These are phyloP conservation scores for Colletotrichum abscissum DNA, from an alignment of 2,329 filamentous ascomycete genomes.

Conservation along the genomic window DNA sequence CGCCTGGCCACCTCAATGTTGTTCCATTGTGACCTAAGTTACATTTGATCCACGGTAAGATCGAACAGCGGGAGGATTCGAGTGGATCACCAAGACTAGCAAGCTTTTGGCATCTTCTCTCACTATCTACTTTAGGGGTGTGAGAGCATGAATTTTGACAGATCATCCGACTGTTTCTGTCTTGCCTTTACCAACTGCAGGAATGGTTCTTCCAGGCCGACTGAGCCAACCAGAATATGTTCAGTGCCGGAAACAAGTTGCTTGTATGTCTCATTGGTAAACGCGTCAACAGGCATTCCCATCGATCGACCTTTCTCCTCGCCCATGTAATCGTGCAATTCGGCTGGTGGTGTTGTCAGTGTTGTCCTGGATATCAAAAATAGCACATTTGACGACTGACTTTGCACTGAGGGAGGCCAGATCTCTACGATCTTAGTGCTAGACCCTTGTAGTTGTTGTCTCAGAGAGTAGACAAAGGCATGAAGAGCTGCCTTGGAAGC, in stretches of 20 bases:
- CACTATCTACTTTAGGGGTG: not conserved
- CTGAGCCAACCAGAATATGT: constrained; percentile 37
- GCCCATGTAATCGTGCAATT: constrained; percentile 40
- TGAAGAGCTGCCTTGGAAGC: constrained; percentile 58
- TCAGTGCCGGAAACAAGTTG: constrained; percentile 48
- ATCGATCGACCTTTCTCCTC: constrained; percentile 33
- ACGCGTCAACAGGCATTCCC: constrained; percentile 42
- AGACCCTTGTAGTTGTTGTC: constrained; percentile 44
- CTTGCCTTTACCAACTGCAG: not conserved
- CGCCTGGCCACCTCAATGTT: too few relatives aligned
- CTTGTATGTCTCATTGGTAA: constrained; percentile 48
- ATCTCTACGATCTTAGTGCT: constrained; percentile 49
- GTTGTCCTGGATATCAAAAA: constrained; percentile 35
- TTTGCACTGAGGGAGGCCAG: constrained; percentile 45
- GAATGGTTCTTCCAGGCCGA: constrained; percentile 7
- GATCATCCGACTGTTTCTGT: not conserved
- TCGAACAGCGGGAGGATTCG: too few relatives aligned
- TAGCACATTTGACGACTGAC: constrained; percentile 39
- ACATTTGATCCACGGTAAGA: too few relatives aligned
- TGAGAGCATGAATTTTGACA: not conserved
- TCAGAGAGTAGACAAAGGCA: constrained; percentile 52
- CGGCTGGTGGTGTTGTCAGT: constrained; percentile 35
- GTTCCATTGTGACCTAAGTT: too few relatives aligned
- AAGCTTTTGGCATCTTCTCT: not conserved
- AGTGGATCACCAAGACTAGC: too few relatives aligned